These are phyloP conservation scores for Candida sithepensis DNA, from an alignment of 805 yeast genomes.

Conservation along the genomic window DNA sequence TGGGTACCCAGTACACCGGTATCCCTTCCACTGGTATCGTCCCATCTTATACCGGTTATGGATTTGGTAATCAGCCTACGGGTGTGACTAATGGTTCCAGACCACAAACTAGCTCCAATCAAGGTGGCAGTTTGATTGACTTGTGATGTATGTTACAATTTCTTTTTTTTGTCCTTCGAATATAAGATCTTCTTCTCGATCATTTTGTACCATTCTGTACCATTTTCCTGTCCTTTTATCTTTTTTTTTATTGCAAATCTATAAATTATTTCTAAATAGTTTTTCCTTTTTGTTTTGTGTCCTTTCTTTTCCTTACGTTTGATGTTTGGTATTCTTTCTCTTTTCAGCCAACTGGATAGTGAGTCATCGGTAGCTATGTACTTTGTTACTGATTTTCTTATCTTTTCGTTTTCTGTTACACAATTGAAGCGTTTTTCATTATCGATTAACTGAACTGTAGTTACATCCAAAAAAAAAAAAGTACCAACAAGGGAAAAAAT, in stretches of 20 bases:
- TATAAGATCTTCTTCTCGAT: not conserved
- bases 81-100: constrained; percentile 1
- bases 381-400: no score
- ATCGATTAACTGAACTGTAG: not conserved
- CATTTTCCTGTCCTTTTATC: not conserved
- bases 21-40: constrained; percentile 60
- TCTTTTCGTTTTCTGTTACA: no score
- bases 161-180: not conserved
- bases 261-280: not conserved
- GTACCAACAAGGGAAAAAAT: constrained; percentile 4
- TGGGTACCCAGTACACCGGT: constrained; percentile 70
- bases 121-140: constrained; percentile 31
- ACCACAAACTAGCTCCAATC: constrained; percentile 24
- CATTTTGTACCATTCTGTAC: not conserved
- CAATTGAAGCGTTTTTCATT: no score
- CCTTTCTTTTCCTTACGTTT: no score
- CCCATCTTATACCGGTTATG: constrained; percentile 89
- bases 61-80: constrained; percentile 75
- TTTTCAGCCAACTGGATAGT: no score
- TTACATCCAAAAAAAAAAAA: not conserved
- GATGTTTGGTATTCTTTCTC: no score
- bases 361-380: no score
- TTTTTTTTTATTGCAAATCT: not conserved
- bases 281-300: not conserved
- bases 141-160: constrained; percentile 10